Evolutionary conservation across 1,139 yeast species (phyloP), one percentile per base, ranked within the genome.

Genomic region (Pneumocystis oryctolagi): DNA sequence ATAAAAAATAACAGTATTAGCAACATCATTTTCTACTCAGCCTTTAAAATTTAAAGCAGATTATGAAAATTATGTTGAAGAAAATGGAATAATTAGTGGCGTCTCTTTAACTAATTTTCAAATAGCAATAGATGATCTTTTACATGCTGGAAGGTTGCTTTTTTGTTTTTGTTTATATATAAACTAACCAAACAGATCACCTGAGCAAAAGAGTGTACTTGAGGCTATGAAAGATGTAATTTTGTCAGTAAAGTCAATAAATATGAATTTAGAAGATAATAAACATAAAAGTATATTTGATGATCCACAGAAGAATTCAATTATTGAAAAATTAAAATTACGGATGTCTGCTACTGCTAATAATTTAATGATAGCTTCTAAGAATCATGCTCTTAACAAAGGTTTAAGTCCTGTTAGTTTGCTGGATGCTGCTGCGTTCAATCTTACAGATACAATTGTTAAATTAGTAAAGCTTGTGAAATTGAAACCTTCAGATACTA

Each of bases 381-480:
- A 96, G 70, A 89, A 89, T 71, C 87, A 78, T 72, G 83, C 88
- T 0, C 76, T 83, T 5, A 84, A 87, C 66, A 77, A 81, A 5
- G 80, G 80, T 8, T 71, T 87, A 16, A 75, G 89, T 62, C 97
- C 97, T 0, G 80, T 80, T 64, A 77, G 87, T 42, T 80, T 89
- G 9, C 78, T 90, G 55, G 88, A 89, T 73, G 83, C 90, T 32
- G 85, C 97, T 0, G 77, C 89, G 12, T 81, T 88, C 42, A 96
- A 89, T 70, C 75, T 90, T 60, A 79, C 84, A 16, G 85, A 84
- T 69, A 79, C 89, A 1, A 80, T 89, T 16, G 84, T 90, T 70
- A 95, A 87, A 68, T 78, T 87, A 65, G 74, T 87, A 37, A 77
- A 82, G 37, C 75, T 78, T 5, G 83, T 81, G 39, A 85, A 83